phyloP scores from a whole-genome alignment of 495 filamentous ascomycete genomes.

The Parachaetomium inaequale region DNA sequence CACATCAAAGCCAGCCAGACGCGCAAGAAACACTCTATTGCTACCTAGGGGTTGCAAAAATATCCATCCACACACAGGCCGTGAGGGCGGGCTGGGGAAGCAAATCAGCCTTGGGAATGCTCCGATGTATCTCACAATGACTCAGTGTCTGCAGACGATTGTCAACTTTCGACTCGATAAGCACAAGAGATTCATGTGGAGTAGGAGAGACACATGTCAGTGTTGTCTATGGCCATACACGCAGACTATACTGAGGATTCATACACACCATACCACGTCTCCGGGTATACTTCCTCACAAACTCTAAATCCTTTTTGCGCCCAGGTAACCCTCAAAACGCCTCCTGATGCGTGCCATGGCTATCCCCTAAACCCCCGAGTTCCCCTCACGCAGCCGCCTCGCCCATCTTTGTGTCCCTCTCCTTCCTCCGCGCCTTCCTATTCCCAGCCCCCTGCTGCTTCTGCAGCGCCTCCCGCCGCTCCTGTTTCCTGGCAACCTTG shows the following conservation, averaged over 20 bases:
- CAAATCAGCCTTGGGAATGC: too few relatives aligned
- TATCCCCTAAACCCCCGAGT: not conserved
- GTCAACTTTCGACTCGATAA: too few relatives aligned
- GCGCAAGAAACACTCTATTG: too few relatives aligned
- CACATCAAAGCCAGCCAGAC: too few relatives aligned
- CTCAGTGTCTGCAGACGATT: too few relatives aligned
- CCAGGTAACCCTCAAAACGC: not conserved
- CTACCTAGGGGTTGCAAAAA: too few relatives aligned
- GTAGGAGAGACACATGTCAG: not conserved
- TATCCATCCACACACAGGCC: too few relatives aligned
- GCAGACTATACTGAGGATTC: too few relatives aligned
- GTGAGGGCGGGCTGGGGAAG: too few relatives aligned
- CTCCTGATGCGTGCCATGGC: not conserved
- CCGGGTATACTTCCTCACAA: not conserved
- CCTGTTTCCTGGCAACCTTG: conserved; percentile 47
- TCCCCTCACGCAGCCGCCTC: conserved; percentile 7
- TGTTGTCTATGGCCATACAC: not conserved
- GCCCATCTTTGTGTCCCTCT: conserved; percentile 27
- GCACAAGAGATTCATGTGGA: not conserved
- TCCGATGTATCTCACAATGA: too few relatives aligned
- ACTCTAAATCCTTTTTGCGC: not conserved
- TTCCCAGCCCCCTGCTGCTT: conserved; percentile 25
- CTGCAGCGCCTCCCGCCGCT: conserved; percentile 44
- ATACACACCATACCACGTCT: not conserved
- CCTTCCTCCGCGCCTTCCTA: conserved; percentile 31